phyloP scores from a whole-genome alignment of 306 rosid species.

The Rubus parviflorus region DNA sequence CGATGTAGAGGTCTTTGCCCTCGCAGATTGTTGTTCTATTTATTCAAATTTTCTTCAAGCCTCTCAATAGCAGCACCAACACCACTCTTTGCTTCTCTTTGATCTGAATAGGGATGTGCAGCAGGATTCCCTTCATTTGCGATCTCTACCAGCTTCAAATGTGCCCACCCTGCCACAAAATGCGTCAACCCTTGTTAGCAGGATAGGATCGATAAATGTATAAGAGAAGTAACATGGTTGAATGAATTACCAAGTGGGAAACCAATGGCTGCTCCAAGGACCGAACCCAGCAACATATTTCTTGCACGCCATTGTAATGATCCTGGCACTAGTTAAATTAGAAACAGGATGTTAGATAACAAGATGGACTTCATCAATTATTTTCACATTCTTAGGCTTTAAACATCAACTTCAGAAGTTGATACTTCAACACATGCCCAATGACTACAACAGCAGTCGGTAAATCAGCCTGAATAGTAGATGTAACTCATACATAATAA shows the following conservation, averaged over 20 bases:
- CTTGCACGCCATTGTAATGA: conserved; percentile 85
- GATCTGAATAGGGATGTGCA: conserved; percentile 32
- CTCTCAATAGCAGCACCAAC: conserved; percentile 88
- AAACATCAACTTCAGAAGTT: background rate
- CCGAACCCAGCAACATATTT: conserved; percentile 72
- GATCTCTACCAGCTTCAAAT: conserved; percentile 83
- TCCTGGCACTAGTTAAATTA: conserved; percentile 71
- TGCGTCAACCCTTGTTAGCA: background rate
- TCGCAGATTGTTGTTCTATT: conserved; percentile 35
- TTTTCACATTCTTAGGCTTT: background rate
- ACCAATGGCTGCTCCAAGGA: conserved; percentile 81
- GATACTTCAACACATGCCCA: background rate
- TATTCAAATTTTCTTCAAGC: conserved; percentile 69
- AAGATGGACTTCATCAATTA: background rate
- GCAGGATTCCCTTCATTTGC: conserved; percentile 63
- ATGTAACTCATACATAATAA: conserved; percentile 63
- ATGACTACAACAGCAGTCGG: background rate
- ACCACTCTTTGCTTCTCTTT: conserved; percentile 57
- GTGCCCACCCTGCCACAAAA: conserved; percentile 77
- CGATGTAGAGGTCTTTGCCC: background rate
- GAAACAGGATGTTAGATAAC: conserved; percentile 15
- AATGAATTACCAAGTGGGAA: conserved; percentile 76
- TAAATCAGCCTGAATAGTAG: conserved; percentile 7
- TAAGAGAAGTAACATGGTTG: background rate
- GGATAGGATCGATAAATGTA: background rate